Conservation (phyloP, 2,329 filamentous ascomycete species). For the Apiospora arundinis region DNA sequence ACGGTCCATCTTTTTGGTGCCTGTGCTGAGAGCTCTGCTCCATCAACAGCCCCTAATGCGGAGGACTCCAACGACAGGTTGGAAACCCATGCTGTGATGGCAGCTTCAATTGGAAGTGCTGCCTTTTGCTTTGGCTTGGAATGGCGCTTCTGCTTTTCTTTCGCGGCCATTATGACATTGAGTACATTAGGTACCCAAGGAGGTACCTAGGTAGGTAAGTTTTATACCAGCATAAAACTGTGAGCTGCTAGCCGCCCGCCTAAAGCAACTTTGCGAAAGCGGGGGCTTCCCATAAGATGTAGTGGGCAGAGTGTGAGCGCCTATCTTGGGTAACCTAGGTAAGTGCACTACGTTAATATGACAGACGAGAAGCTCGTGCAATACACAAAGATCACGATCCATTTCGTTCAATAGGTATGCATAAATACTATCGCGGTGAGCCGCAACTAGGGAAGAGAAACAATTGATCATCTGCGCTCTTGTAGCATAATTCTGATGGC, state of each 20-base stretch:
- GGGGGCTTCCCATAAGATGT: neutral
- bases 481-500: too few relatives aligned
- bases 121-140: conserved; percentile 13
- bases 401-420: too few relatives aligned
- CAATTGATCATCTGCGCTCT: too few relatives aligned
- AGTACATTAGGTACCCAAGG: too few relatives aligned
- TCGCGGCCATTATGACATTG: neutral
- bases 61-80: neutral
- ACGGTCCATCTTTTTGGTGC: conserved; percentile 65
- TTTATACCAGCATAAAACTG: neutral
- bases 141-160: neutral
- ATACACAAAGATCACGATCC: too few relatives aligned
- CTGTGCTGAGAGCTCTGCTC: conserved; percentile 42
- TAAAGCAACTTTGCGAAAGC: neutral
- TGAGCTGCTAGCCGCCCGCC: neutral
- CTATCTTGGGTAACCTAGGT: too few relatives aligned
- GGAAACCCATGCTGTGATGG: conserved; percentile 27
- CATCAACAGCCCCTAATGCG: neutral
- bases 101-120: conserved; percentile 31
- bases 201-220: neutral
- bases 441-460: too few relatives aligned
- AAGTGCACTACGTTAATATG: too few relatives aligned
- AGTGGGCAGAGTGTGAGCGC: neutral
- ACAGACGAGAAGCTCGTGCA: too few relatives aligned
- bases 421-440: too few relatives aligned